phyloP scores from a whole-genome alignment of 2,329 filamentous ascomycete species.

The Paracoccidioides lutzii region DNA sequence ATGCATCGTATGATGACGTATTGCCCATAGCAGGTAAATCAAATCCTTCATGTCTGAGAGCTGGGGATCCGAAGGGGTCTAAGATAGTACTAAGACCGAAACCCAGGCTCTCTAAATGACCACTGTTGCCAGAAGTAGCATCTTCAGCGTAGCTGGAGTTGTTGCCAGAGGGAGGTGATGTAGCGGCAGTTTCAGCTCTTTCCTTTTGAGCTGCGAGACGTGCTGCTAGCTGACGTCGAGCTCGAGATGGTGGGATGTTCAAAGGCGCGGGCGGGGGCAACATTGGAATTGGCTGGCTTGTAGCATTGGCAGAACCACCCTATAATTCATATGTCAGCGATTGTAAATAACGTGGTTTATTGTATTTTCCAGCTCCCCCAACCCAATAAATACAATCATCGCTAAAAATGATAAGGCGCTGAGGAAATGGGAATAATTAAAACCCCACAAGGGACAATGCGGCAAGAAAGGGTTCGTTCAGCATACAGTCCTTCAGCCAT shows the following conservation, averaged over 20 bases:
- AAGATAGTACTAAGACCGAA: background rate
- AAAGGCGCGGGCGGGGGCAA: constrained; percentile 58
- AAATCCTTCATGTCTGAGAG: background rate
- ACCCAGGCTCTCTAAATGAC: background rate
- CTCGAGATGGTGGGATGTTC: constrained; percentile 75
- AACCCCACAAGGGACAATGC: background rate
- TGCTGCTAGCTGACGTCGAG: constrained; percentile 79
- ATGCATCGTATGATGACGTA: background rate
- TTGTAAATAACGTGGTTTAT: background rate
- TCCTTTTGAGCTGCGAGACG: constrained; percentile 66
- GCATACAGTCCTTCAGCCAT: background rate
- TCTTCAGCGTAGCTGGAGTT: constrained; percentile 2
- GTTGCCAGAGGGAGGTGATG: constrained; percentile 13
- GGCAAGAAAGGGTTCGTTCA: background rate
- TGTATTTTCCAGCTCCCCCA: background rate
- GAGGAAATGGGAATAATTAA: no score
- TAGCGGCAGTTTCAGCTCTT: constrained; percentile 34
- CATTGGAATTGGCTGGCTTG: constrained; percentile 30
- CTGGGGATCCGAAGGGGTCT: background rate
- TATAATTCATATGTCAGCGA: constrained; percentile 14
- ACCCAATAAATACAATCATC: background rate
- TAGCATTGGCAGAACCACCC: constrained; percentile 20
- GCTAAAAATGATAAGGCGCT: background rate
- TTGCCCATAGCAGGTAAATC: background rate
- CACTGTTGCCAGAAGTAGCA: constrained; percentile 12